Evolutionary conservation across 2,329 filamentous ascomycete genomes (phyloP), one percentile per base, ranked within the genome.

Genomic region (Talaromyces verruculosus): DNA sequence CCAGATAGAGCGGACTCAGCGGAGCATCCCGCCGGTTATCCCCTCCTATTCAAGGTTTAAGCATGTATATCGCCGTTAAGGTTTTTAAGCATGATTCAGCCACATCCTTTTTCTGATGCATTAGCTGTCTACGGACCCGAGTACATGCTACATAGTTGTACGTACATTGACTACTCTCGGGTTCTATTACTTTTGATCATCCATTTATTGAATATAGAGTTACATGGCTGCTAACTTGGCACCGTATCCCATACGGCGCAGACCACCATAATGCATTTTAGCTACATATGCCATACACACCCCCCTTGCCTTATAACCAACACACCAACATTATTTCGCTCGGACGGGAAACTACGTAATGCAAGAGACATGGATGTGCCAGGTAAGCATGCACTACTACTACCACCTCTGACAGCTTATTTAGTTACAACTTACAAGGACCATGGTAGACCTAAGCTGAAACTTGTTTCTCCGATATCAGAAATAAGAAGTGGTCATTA

Each of bases 21-120:
- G 53, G 53, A 57, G 33, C 33, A 57, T 57, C 11, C 33, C 51
- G 51, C 30, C 53, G 33, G 51, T 22, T 51, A 5, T 51, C 25
- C 45, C 43, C 3, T 57, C 33, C 51, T 22, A 37, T 55, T 45
- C 57, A 60, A 45, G 57, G 39, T n/a, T 60, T 45, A 60, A 60
- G 35, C 45, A 55, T 64, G 25, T 64, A 35, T 47, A 64, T 58
- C 62, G 39, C 30, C 15, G 39, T 64, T 64, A 58, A 64, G 53
- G 62, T 64, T 63, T 62, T 64, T 64, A 64, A 64, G 62, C 51
- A 64, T 64, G 62, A 64, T 58, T 60, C 51, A 63, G 61, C 61
- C 61, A 58, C 62, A 58, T 49, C 62, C 35, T 58, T 58, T 35
- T 47, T 45, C 35, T 57, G 33, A 37, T 25, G 53, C 53, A 57